phyloP scores from a whole-genome alignment of 2,329 filamentous ascomycete species.

The Rutstroemia sp. region DNA sequence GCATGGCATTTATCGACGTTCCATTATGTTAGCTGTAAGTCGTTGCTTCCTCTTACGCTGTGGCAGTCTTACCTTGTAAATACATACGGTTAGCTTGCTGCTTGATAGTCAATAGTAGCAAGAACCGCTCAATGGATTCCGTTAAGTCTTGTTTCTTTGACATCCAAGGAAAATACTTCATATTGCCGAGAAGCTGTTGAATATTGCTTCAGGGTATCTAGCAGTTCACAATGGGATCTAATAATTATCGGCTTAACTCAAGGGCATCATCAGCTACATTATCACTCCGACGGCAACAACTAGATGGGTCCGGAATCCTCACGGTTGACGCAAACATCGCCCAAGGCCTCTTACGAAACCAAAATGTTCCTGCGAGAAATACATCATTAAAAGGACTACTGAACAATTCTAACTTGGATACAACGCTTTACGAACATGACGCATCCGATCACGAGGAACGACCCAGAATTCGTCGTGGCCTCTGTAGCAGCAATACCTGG shows the following conservation, averaged over 20 bases:
- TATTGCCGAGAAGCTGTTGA: background rate
- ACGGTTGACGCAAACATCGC: conserved; percentile 22
- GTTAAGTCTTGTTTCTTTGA: background rate
- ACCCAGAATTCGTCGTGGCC: conserved; percentile 8
- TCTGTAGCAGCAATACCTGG: conserved; percentile 45
- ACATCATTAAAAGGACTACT: conserved; percentile 11
- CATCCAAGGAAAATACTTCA: background rate
- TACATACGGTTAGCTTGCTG: background rate
- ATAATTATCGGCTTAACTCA: conserved; percentile 17
- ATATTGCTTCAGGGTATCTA: conserved; percentile 2
- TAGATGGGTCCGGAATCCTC: conserved; percentile 7
- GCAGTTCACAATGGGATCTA: conserved; percentile 26
- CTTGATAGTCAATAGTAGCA: no score
- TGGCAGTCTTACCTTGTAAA: no score
- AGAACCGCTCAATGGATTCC: background rate
- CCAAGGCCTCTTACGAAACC: conserved; percentile 18
- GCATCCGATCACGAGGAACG: background rate
- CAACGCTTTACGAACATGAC: background rate
- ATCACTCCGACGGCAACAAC: conserved; percentile 15
- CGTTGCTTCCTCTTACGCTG: background rate
- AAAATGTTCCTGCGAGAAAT: conserved; percentile 16
- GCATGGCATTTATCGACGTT: background rate
- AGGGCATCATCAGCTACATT: conserved; percentile 24
- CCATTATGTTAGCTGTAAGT: background rate
- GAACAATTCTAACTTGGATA: background rate